Evolutionary conservation across 1,284 basidiomycete genomes (phyloP).

Genomic region (Pyrrhoderma noxium): DNA sequence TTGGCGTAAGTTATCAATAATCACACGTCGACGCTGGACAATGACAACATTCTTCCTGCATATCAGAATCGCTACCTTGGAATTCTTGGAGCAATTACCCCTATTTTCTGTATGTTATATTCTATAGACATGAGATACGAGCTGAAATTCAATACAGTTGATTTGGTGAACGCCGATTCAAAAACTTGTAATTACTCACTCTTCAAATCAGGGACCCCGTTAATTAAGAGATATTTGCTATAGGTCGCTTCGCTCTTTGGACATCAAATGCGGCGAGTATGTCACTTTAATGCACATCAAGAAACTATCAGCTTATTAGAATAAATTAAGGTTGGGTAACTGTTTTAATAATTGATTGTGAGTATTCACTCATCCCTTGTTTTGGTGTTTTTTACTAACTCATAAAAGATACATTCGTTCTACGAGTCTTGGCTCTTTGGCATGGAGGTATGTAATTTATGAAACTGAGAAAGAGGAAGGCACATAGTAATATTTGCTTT

Average conservation of each 20-base stretch:
- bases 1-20: not conserved
- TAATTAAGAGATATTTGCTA: too few relatives aligned
- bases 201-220: too few relatives aligned
- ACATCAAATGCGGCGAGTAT: not conserved
- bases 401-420: not conserved
- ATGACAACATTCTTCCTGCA: not conserved
- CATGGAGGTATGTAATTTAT: not conserved
- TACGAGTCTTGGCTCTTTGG: constrained; percentile 2
- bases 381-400: not conserved
- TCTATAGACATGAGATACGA: not conserved
- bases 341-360: constrained; percentile 3
- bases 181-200: not conserved
- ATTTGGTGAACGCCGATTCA: not conserved
- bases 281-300: not conserved
- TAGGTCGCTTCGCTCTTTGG: not conserved
- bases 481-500: not conserved
- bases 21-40: too few relatives aligned
- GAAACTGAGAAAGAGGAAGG: not conserved
- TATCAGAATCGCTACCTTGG: constrained; percentile 6
- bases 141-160: not conserved
- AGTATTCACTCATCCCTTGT: not conserved
- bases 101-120: not conserved
- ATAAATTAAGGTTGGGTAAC: not conserved
- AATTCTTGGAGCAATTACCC: not conserved
- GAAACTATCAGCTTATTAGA: not conserved